A percentile compares a stretch with the other conserved stretches of the same genome.
Conservation (phyloP, 2,329 filamentous ascomycete species). For the Ploettnerulaceae sp. region DNA sequence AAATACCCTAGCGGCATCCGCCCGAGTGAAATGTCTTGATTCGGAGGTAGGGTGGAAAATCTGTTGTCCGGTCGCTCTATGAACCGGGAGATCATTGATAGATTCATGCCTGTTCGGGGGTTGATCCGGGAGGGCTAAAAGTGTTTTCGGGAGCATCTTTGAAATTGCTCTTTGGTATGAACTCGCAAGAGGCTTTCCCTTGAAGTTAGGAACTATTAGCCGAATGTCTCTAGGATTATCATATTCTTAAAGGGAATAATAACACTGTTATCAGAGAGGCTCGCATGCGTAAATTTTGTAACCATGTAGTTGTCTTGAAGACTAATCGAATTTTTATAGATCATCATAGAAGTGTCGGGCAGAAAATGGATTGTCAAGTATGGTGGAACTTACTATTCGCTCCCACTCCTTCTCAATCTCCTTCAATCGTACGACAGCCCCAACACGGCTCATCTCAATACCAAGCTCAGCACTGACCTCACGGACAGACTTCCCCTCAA, state of each 20-base stretch:
- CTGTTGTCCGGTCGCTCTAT: constrained; percentile 56
- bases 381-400: constrained; percentile 50
- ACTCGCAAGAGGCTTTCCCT: constrained; percentile 73
- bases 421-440: constrained; percentile 64
- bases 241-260: constrained; percentile 3
- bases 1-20: constrained; percentile 62
- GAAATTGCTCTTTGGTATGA: constrained; percentile 75
- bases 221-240: constrained; percentile 7
- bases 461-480: constrained; percentile 59
- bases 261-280: constrained; percentile 58
- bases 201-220: constrained; percentile 19
- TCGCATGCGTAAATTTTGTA: constrained; percentile 72
- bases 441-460: constrained; percentile 65
- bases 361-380: constrained; percentile 22
- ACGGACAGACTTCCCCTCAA: constrained; percentile 51
- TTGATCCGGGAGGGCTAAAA: background rate
- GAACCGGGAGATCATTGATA: constrained; percentile 61
- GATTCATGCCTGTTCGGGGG: constrained; percentile 45
- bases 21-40: constrained; percentile 58
- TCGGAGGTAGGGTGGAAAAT: constrained; percentile 61
- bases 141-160: constrained; percentile 70
- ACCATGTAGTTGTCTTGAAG: constrained; percentile 97
- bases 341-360: constrained; percentile 52
- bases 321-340: constrained; percentile 90
- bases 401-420: constrained; percentile 64